Percentiles rank a stretch among this genome's conserved stretches.
Evolutionary conservation across 352 stramenopile genomes (phyloP).

Genomic region (Globisporangium orthogonon): DNA sequence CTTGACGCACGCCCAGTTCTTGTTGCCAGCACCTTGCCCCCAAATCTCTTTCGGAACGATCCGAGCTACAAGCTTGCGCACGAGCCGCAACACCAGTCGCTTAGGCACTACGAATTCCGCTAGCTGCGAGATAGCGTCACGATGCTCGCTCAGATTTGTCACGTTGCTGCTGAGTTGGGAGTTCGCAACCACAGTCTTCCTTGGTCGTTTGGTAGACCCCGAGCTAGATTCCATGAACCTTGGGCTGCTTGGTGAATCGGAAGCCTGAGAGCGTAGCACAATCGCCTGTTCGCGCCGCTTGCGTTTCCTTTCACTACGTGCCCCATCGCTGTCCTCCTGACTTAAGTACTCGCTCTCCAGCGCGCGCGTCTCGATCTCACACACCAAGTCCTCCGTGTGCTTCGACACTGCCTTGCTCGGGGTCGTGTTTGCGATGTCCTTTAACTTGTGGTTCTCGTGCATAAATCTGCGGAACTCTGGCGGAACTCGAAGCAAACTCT

Average conservation of each 20-base stretch:
- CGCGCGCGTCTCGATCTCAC: slow-evolving; percentile 19
- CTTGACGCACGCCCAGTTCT: slow-evolving; percentile 59
- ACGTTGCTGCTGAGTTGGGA: slow-evolving; percentile 6
- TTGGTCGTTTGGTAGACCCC: background rate
- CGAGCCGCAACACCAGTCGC: slow-evolving; percentile 33
- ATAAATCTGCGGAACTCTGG: slow-evolving; percentile 40
- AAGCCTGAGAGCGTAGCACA: slow-evolving; percentile 32
- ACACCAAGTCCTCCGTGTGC: slow-evolving; percentile 4
- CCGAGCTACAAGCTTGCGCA: slow-evolving; percentile 40
- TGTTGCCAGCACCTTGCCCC: slow-evolving; percentile 19
- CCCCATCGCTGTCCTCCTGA: slow-evolving; percentile 27
- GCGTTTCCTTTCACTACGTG: slow-evolving; percentile 26
- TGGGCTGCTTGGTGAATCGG: background rate
- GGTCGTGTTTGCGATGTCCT: slow-evolving; percentile 12
- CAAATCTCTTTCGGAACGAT: slow-evolving; percentile 61
- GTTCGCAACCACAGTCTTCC: background rate
- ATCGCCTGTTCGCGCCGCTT: slow-evolving; percentile 47
- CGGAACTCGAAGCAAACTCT: slow-evolving; percentile 26
- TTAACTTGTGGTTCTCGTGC: slow-evolving; percentile 26
- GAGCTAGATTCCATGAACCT: background rate
- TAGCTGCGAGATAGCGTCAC: slow-evolving; percentile 35
- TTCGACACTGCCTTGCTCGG: background rate
- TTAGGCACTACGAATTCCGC: slow-evolving; percentile 37
- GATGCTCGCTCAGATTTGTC: slow-evolving; percentile 43
- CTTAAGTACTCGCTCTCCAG: slow-evolving; percentile 56